Percentiles rank a stretch among this genome's conserved stretches.
phyloP scores from a whole-genome alignment of 1,139 yeast species.

The Scheffersomyces titani region DNA sequence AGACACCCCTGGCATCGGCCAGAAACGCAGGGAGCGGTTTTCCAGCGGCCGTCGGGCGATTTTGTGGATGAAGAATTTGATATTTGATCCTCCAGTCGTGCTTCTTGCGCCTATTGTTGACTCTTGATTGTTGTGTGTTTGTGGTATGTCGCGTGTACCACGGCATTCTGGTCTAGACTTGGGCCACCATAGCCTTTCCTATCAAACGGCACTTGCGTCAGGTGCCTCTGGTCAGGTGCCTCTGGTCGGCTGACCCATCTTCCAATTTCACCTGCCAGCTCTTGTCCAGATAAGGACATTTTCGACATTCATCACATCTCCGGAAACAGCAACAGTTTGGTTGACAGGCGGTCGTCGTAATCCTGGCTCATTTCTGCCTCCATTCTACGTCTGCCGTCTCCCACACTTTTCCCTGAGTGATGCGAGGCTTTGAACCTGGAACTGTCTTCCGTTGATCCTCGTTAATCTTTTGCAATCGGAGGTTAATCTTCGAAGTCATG shows the following conservation, averaged over 20 bases:
- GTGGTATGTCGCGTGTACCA: not conserved
- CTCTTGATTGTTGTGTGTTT: not conserved
- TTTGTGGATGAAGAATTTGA: not conserved
- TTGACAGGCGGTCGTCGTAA: not conserved
- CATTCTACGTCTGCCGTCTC: too few relatives aligned
- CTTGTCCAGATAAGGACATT: not conserved
- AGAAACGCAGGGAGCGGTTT: not conserved
- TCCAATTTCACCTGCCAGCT: not conserved
- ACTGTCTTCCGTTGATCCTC: not conserved
- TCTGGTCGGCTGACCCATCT: not conserved
- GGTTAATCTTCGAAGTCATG: not conserved
- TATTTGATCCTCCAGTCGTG: not conserved
- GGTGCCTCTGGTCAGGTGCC: not conserved
- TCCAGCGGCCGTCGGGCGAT: too few relatives aligned
- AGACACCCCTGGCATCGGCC: not conserved
- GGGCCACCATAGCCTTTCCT: not conserved
- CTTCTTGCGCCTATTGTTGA: not conserved
- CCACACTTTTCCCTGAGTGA: not conserved
- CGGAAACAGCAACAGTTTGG: not conserved
- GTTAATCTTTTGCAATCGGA: not conserved
- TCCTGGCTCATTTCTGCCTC: not conserved
- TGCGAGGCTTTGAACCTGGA: not conserved
- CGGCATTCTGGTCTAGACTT: not conserved
- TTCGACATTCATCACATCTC: not conserved
- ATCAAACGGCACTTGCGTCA: not conserved